Percentiles rank a stretch among this genome's conserved stretches.
These are phyloP conservation scores for Leucogyrophana mollusca DNA, from an alignment of 768 basidiomycete genomes.

Conservation along the genomic window DNA sequence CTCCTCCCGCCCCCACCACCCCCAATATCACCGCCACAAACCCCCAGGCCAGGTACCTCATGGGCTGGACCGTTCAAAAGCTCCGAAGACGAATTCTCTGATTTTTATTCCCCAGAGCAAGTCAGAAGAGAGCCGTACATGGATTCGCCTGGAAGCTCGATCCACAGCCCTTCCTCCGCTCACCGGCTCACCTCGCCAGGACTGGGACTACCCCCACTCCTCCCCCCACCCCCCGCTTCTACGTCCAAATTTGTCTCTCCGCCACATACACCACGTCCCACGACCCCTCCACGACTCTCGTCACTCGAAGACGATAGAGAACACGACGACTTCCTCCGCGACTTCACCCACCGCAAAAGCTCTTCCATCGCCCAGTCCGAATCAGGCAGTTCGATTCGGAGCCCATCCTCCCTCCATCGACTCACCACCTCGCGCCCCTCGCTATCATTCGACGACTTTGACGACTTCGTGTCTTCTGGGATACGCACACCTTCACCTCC, in stretches of 20 bases:
- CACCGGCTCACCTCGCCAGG: constrained; percentile 11
- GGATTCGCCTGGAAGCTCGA: background rate
- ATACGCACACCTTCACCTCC: constrained; percentile 48
- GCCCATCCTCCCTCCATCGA: background rate
- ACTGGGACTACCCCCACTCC: constrained; percentile 16
- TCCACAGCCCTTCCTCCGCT: constrained; percentile 11
- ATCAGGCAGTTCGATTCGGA: constrained; percentile 18
- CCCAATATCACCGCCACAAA: constrained; percentile 27
- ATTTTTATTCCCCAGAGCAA: constrained; percentile 38
- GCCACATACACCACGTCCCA: no score
- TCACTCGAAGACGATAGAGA: background rate
- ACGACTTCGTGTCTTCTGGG: constrained; percentile 42
- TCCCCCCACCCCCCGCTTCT: constrained; percentile 28
- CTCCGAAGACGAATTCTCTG: constrained; percentile 52
- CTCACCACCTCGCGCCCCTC: constrained; percentile 19
- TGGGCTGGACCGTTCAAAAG: background rate
- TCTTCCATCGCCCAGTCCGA: constrained; percentile 24
- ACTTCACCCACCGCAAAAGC: constrained; percentile 19
- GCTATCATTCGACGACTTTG: constrained; percentile 43
- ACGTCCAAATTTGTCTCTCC: constrained; percentile 35
- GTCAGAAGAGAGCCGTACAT: background rate
- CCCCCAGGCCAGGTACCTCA: constrained; percentile 21
- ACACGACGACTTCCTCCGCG: constrained; percentile 2
- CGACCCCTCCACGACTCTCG: constrained; percentile 15
- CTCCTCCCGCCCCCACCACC: constrained; percentile 29